phyloP scores from a whole-genome alignment of 2,329 filamentous ascomycete genomes.

The Alternaria angustiovoidea region DNA sequence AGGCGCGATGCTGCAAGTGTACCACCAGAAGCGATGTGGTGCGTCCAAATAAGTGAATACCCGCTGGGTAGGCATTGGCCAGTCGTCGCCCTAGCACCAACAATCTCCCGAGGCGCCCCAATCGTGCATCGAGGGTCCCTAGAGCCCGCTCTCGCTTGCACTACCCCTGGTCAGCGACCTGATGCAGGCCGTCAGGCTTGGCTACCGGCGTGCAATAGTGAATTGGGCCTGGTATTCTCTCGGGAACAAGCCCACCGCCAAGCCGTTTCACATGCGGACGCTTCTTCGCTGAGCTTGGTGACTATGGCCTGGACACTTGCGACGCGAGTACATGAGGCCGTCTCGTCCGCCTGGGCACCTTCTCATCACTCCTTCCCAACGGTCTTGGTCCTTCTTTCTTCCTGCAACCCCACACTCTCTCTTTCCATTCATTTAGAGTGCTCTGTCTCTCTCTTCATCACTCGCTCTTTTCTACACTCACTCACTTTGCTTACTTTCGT shows the following conservation, averaged over 20 bases:
- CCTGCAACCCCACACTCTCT: constrained; percentile 21
- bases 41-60: background rate
- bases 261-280: constrained; percentile 49
- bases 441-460: constrained; percentile 20
- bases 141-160: constrained; percentile 3
- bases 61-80: background rate
- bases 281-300: constrained; percentile 46
- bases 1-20: constrained; percentile 8
- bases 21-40: background rate
- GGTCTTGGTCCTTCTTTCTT: constrained; percentile 33
- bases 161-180: constrained; percentile 1
- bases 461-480: constrained; percentile 23
- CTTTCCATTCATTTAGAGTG: constrained; percentile 44
- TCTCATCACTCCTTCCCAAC: constrained; percentile 13
- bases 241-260: constrained; percentile 43
- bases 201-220: constrained; percentile 29
- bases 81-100: constrained; percentile 9
- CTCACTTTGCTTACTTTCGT: constrained; percentile 19
- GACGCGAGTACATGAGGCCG: constrained; percentile 42
- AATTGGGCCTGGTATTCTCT: constrained; percentile 34
- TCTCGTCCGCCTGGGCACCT: constrained; percentile 21
- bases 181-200: constrained; percentile 21
- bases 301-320: constrained; percentile 31
- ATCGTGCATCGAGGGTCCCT: constrained; percentile 20
- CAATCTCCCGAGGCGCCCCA: constrained; percentile 30